Percentiles rank a stretch among this genome's conserved stretches.
Evolutionary conservation across 768 basidiomycete genomes (phyloP).

Genomic region (Tricholoma matsutake): DNA sequence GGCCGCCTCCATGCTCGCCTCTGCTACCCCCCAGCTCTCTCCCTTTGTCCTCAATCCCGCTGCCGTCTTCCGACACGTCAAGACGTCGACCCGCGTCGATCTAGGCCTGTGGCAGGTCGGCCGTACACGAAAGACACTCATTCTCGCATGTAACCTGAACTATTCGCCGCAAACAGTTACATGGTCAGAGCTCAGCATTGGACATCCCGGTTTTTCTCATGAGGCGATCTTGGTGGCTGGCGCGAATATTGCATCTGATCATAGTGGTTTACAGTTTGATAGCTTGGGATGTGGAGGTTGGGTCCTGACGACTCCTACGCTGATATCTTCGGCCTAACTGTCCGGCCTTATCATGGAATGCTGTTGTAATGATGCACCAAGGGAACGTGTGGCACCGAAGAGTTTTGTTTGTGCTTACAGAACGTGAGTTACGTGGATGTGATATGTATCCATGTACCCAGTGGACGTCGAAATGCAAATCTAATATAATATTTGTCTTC

Average conservation of each 20-base stretch:
- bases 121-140: slow-evolving; percentile 31
- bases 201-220: slow-evolving; percentile 18
- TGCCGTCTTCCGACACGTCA: slow-evolving; percentile 37
- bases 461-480: no score
- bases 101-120: slow-evolving; percentile 49
- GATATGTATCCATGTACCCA: no score
- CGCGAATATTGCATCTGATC: slow-evolving; percentile 21
- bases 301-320: slow-evolving; percentile 23
- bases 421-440: no score
- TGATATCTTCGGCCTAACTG: no score
- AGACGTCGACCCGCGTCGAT: slow-evolving; percentile 39
- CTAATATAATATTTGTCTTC: no score
- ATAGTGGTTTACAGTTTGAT: slow-evolving; percentile 31
- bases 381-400: no score
- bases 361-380: no score
- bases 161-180: slow-evolving; percentile 33
- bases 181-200: slow-evolving; percentile 29
- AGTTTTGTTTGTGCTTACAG: no score
- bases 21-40: slow-evolving; percentile 41
- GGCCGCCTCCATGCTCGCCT: slow-evolving; percentile 47
- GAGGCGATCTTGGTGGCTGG: slow-evolving; percentile 33
- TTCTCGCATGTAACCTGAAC: slow-evolving; percentile 51
- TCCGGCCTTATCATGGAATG: no score
- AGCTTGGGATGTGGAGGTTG: slow-evolving; percentile 41
- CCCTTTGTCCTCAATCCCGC: slow-evolving; percentile 43